A percentile compares a stretch with the other conserved stretches of the same genome.
phyloP scores from a whole-genome alignment of 1,284 basidiomycete genomes.

The Trichosporon coremiiforme region DNA sequence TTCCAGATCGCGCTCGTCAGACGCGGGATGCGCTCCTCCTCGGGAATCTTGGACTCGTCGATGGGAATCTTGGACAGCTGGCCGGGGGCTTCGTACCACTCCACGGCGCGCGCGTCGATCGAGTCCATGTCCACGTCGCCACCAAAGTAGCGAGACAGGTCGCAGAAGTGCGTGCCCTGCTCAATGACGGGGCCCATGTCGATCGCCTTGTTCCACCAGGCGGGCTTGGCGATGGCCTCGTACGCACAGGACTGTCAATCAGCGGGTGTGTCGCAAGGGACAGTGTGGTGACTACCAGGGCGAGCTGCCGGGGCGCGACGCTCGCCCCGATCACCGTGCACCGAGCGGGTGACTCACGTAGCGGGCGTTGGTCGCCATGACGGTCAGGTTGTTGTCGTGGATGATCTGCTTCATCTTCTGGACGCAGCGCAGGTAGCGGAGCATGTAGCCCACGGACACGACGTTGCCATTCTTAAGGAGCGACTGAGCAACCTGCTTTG shows the following conservation, averaged over 20 bases:
- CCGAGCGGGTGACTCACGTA: slow-evolving; percentile 64
- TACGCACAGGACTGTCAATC: slow-evolving; percentile 70
- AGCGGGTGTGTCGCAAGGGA: slow-evolving; percentile 16
- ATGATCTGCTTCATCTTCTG: slow-evolving; percentile 99
- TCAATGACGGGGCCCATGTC: slow-evolving; percentile 85
- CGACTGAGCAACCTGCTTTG: slow-evolving; percentile 66
- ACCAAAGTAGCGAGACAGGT: slow-evolving; percentile 87
- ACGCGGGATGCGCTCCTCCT: slow-evolving; percentile 55
- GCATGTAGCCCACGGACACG: slow-evolving; percentile 89
- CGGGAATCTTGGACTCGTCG: slow-evolving; percentile 55
- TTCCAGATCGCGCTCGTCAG: slow-evolving; percentile 62
- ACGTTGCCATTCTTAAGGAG: slow-evolving; percentile 72
- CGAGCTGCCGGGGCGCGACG: background rate
- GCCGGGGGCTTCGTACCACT: slow-evolving; percentile 89
- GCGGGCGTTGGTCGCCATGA: slow-evolving; percentile 94
- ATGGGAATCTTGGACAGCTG: slow-evolving; percentile 72
- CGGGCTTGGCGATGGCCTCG: slow-evolving; percentile 81
- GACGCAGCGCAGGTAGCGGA: slow-evolving; percentile 89
- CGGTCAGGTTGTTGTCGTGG: slow-evolving; percentile 89
- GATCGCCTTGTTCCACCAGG: slow-evolving; percentile 97
- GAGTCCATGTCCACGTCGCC: slow-evolving; percentile 89
- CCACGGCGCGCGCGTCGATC: slow-evolving; percentile 76
- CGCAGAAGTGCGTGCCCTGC: slow-evolving; percentile 83
- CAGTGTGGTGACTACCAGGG: background rate
- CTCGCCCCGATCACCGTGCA: background rate